phyloP scores from a whole-genome alignment of 1,139 yeast genomes.

The Lodderomyces beijingensis region DNA sequence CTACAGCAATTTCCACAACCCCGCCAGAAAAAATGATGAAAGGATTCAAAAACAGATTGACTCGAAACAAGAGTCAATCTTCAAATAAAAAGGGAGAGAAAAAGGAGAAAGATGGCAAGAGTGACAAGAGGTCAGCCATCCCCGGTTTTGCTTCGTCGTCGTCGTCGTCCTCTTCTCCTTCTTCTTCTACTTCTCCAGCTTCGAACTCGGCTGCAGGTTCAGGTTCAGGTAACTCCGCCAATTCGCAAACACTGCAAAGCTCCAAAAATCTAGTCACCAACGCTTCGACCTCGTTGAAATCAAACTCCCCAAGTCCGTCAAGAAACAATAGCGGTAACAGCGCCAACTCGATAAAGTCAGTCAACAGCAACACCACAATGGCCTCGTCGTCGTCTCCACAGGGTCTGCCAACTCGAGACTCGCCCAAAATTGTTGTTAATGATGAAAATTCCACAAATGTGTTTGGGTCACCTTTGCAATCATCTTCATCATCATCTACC shows the following conservation, averaged over 20 bases:
- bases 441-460: constrained; percentile 9
- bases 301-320: constrained; percentile 26
- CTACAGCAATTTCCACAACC: too few relatives aligned
- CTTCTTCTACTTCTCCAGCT: constrained; percentile 10
- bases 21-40: too few relatives aligned
- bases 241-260: constrained; percentile 18
- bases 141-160: constrained; percentile 9
- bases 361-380: constrained; percentile 13
- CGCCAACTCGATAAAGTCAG: constrained; percentile 26
- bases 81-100: constrained; percentile 32
- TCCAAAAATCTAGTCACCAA: constrained; percentile 23
- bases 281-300: constrained; percentile 22
- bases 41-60: constrained; percentile 48
- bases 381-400: constrained; percentile 14
- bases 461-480: constrained; percentile 11
- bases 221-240: constrained; percentile 4
- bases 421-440: constrained; percentile 30
- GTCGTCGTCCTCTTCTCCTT: constrained; percentile 4
- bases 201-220: constrained; percentile 9
- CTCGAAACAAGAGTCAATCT: constrained; percentile 40
- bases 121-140: constrained; percentile 12
- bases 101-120: constrained; percentile 16
- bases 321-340: constrained; percentile 29
- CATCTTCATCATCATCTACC: constrained; percentile 7
- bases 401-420: constrained; percentile 16